Evolutionary conservation across 2,329 filamentous ascomycete genomes (phyloP), one percentile per base, ranked within the genome.

Genomic region (Fusarium chaquense): DNA sequence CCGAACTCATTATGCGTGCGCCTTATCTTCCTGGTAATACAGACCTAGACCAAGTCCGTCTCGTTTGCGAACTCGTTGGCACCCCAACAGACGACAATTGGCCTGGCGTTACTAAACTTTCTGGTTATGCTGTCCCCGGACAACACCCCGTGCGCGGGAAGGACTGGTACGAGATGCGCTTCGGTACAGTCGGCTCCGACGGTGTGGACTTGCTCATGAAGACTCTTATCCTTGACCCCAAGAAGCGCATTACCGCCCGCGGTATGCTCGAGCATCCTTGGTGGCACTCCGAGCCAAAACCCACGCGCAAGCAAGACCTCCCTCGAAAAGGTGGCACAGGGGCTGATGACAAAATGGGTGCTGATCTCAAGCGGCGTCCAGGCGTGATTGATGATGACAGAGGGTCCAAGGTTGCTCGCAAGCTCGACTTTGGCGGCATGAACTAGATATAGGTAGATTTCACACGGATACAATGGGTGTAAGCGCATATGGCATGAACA

Each of bases 71-170:
- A 75, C 90, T 90, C 56, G 89, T 98, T 69, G 96, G 96, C 61
- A 97, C 94, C 0, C 96, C 96, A 0, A 96, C 90, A 6, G 96
- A 99, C 77, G 93, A 96, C 18, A 95, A 94, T 78, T 99, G 96
- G 96, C 94, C 96, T 1, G 95, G 95, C 30, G 94, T 99, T 10
- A 90, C 90, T 6, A 89, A 89, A 68, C 84, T 99, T 13, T 89
- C 90, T 16, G 91, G 91, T 63, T 99, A 96, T 80, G 88, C 94
- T n/a, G 87, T 91, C 2, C 86, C 91, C 2, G 87, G 88, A 7
- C 82, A 87, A 58, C 85, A 89, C 66, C 83, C 88, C 73, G 73
- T 93, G 79, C 87, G 88, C 67, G 88, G 89, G 2, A 87, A 87
- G 66, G 89, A 92, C 58, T 91, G 91, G 76, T 98, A 93, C 83